phyloP scores from a whole-genome alignment of 2,329 filamentous ascomycete species.

The Lomentospora prolificans region DNA sequence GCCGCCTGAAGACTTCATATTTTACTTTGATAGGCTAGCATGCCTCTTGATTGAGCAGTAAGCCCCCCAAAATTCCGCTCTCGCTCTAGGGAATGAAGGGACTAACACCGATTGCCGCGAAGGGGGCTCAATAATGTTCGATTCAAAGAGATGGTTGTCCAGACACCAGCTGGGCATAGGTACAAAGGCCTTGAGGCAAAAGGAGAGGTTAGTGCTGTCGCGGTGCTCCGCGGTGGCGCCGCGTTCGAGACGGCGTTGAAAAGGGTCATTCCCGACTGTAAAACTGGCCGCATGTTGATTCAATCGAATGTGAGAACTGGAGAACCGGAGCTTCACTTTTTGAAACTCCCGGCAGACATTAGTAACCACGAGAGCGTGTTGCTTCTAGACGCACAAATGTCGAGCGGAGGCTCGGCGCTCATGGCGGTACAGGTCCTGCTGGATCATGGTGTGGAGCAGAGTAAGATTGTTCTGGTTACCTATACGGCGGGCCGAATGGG shows the following conservation, averaged over 20 bases:
- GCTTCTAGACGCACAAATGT: slow-evolving; percentile 89
- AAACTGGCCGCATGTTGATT: slow-evolving; percentile 79
- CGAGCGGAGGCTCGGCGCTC: slow-evolving; percentile 70
- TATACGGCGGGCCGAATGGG: slow-evolving; percentile 82
- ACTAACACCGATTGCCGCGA: slow-evolving; percentile 21
- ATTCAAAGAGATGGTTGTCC: slow-evolving; percentile 54
- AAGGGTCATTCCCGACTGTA: slow-evolving; percentile 85
- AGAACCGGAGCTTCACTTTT: slow-evolving; percentile 87
- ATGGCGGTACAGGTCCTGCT: slow-evolving; percentile 97
- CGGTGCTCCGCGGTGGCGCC: slow-evolving; percentile 80
- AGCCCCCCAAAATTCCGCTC: slow-evolving; percentile 15
- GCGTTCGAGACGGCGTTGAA: slow-evolving; percentile 81
- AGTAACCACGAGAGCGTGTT: slow-evolving; percentile 69
- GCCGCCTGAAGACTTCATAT: slow-evolving; percentile 82
- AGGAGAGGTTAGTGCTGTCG: slow-evolving; percentile 74
- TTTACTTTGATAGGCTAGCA: slow-evolving; percentile 88
- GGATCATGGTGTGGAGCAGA: slow-evolving; percentile 80
- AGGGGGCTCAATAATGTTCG: slow-evolving; percentile 66
- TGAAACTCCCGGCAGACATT: slow-evolving; percentile 69
- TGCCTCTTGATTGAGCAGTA: slow-evolving; percentile 75
- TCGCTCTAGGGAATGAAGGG: not conserved
- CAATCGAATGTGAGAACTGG: slow-evolving; percentile 78
- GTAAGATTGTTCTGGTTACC: slow-evolving; percentile 84
- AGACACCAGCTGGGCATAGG: slow-evolving; percentile 58
- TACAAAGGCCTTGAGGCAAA: slow-evolving; percentile 65